Conservation (phyloP, 208 protist genomes). For the Trypanosoma vivax region DNA sequence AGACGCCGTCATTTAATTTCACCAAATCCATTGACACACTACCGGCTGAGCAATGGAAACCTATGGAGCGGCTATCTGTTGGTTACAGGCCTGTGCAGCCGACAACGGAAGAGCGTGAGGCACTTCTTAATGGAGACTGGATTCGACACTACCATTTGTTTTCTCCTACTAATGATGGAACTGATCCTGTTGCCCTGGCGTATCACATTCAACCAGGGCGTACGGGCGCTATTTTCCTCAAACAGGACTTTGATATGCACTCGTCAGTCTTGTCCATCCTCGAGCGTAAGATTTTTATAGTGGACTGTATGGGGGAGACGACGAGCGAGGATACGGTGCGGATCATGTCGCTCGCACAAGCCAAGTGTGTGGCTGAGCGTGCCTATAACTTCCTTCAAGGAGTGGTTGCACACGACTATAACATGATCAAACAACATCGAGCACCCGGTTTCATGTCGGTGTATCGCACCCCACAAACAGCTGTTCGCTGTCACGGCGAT, state of each 20-base stretch:
- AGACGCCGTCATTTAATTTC: slow-evolving; percentile 6
- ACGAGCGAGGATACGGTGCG: slow-evolving; percentile 43
- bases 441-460: slow-evolving; percentile 74
- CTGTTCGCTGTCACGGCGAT: slow-evolving; percentile 51
- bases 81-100: slow-evolving; percentile 27
- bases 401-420: slow-evolving; percentile 69
- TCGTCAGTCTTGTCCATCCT: slow-evolving; percentile 76
- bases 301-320: slow-evolving; percentile 50
- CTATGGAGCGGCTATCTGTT: slow-evolving; percentile 58
- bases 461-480: slow-evolving; percentile 64
- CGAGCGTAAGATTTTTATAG: slow-evolving; percentile 74
- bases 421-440: slow-evolving; percentile 79
- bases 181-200: slow-evolving; percentile 59
- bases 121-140: slow-evolving; percentile 74
- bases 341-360: slow-evolving; percentile 40
- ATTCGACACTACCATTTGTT: slow-evolving; percentile 82
- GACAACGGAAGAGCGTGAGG: slow-evolving; percentile 73
- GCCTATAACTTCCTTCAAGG: slow-evolving; percentile 61
- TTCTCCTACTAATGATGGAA: slow-evolving; percentile 26
- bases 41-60: slow-evolving; percentile 64
- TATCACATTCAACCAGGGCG: slow-evolving; percentile 83
- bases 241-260: slow-evolving; percentile 64
- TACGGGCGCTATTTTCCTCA: slow-evolving; percentile 76
- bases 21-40: slow-evolving; percentile 31
- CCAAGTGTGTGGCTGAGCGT: slow-evolving; percentile 32